Conservation (phyloP, 2,329 filamentous ascomycete species). For the Cladosporium sphaerospermum region DNA sequence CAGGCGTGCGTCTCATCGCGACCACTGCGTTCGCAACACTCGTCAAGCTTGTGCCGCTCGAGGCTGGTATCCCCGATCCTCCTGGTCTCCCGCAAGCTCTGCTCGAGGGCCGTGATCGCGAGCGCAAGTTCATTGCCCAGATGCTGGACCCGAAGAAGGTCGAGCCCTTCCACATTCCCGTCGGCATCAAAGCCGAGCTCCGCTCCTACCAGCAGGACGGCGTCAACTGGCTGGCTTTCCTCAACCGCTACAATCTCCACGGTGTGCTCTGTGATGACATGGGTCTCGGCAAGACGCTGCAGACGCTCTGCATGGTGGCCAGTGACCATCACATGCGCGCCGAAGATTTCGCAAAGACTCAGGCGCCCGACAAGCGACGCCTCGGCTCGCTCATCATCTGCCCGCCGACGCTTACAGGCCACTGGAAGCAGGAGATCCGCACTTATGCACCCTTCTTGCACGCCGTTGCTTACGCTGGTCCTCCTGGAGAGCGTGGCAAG, state of each 20-base stretch:
- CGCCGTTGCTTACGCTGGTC: constrained; percentile 84
- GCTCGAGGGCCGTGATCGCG: constrained; percentile 82
- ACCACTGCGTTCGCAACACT: constrained; percentile 96
- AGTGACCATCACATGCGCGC: constrained; percentile 93
- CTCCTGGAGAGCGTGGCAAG: constrained; percentile 70
- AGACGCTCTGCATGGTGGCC: constrained; percentile 95
- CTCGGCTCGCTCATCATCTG: constrained; percentile 92
- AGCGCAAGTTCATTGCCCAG: constrained; percentile 93
- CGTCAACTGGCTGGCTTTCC: constrained; percentile 96
- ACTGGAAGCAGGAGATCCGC: constrained; percentile 98
- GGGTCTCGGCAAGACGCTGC: constrained; percentile 95
- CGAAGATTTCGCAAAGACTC: constrained; percentile 80
- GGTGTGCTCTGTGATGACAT: constrained; percentile 99
- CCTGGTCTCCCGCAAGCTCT: constrained; percentile 85
- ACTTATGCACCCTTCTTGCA: constrained; percentile 91
- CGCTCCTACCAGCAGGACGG: constrained; percentile 97
- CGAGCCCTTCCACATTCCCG: constrained; percentile 85
- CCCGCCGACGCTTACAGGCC: constrained; percentile 89
- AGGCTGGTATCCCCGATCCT: constrained; percentile 94
- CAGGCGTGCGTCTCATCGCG: constrained; percentile 86
- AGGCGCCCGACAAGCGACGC: constrained; percentile 67
- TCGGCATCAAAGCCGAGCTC: constrained; percentile 93
- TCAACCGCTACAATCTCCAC: constrained; percentile 96
- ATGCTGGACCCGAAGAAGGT: constrained; percentile 96
- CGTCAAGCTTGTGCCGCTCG: constrained; percentile 92